These are phyloP conservation scores for Mitragyna speciosa DNA, from an alignment of 257 asterid genomes.

Conservation along the genomic window DNA sequence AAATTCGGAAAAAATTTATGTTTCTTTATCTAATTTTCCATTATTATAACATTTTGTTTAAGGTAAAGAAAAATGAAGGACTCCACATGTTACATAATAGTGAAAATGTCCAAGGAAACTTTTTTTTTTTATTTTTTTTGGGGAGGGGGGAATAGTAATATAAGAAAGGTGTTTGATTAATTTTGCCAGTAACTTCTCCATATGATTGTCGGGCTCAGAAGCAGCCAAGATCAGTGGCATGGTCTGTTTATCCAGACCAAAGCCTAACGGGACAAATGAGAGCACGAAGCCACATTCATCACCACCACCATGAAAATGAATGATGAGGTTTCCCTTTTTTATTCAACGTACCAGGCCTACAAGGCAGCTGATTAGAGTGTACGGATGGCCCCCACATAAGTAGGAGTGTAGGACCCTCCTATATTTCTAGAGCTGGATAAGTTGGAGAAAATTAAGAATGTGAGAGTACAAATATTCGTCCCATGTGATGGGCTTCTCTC, in stretches of 20 bases:
- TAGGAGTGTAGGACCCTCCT: background rate
- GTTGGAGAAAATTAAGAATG: conserved; percentile 5
- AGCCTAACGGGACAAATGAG: conserved; percentile 9
- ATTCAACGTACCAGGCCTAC: conserved; percentile 4
- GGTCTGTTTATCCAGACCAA: background rate
- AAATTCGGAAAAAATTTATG: too few species aligned
- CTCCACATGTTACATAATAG: too few species aligned
- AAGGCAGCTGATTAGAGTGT: conserved; percentile 16
- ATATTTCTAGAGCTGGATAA: background rate
- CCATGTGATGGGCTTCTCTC: background rate
- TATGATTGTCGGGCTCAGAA: background rate
- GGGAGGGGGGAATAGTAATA: too few species aligned
- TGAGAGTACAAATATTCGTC: background rate
- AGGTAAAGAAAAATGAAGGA: too few species aligned
- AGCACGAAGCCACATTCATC: conserved; percentile 15
- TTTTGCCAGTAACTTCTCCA: background rate
- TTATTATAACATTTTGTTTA: too few species aligned
- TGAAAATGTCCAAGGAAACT: too few species aligned
- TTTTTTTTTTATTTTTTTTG: too few species aligned
- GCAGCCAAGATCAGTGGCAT: conserved; percentile 10
- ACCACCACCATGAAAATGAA: background rate
- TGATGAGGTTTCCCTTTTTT: background rate
- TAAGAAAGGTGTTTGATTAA: background rate
- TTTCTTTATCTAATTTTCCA: too few species aligned
- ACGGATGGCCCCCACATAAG: background rate